phyloP scores from a whole-genome alignment of 1,284 basidiomycete species.

The Leccinum ambiguum region DNA sequence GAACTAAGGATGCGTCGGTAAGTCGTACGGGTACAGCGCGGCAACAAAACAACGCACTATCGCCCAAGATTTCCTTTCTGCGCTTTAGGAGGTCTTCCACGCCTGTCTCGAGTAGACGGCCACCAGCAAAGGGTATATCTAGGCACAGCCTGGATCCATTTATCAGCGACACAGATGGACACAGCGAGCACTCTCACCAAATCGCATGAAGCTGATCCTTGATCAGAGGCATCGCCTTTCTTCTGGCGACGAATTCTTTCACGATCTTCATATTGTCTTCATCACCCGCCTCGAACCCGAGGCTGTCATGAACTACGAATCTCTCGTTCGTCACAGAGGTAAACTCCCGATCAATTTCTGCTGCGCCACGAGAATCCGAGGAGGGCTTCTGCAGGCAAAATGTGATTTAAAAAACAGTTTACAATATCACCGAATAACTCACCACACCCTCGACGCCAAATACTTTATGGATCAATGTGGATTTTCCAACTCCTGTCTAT shows the following conservation, averaged over 20 bases:
- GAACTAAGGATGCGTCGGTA: conserved; percentile 9
- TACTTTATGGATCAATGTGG: conserved; percentile 13
- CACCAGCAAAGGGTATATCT: conserved; percentile 14
- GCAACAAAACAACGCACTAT: conserved; percentile 7
- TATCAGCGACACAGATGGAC: not conserved
- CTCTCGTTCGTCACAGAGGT: conserved; percentile 10
- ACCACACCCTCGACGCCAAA: conserved; percentile 18
- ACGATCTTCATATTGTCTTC: conserved; percentile 10
- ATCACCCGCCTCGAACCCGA: conserved; percentile 21
- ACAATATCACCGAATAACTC: conserved; percentile 1
- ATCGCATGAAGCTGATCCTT: conserved; percentile 20
- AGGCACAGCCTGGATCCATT: conserved; percentile 16
- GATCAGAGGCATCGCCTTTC: not conserved
- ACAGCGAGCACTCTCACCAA: conserved; percentile 10
- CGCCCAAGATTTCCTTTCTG: conserved; percentile 14
- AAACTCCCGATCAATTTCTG: conserved; percentile 15
- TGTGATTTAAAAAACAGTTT: not conserved
- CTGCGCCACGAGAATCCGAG: not conserved
- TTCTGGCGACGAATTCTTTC: conserved; percentile 10
- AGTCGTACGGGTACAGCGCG: not conserved
- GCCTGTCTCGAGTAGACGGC: conserved; percentile 17
- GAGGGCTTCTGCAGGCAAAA: conserved; percentile 13
- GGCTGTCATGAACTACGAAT: conserved; percentile 24
- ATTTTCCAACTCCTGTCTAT: conserved; percentile 23
- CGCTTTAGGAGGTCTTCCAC: conserved; percentile 15